phyloP scores from a whole-genome alignment of 1,284 basidiomycete genomes.

The Leccinum insolens region DNA sequence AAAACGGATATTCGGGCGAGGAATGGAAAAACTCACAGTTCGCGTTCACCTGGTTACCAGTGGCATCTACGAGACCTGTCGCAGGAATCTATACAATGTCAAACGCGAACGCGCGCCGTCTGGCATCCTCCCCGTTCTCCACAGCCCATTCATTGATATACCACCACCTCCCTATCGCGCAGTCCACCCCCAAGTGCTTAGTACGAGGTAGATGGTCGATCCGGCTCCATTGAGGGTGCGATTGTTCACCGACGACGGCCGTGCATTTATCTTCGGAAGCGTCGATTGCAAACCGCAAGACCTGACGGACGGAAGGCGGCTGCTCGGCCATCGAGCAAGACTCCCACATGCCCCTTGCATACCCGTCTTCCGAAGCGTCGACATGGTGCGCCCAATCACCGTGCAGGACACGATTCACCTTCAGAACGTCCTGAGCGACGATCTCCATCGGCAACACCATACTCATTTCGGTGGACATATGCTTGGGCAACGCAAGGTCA shows the following conservation, averaged over 20 bases:
- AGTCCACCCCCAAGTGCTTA: not conserved
- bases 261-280: conserved; percentile 1
- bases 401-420: not conserved
- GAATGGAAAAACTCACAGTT: not conserved
- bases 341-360: not conserved
- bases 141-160: not conserved
- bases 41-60: not conserved
- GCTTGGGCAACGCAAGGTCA: not conserved
- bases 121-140: not conserved
- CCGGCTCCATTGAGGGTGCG: not conserved
- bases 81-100: not conserved
- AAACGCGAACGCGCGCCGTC: not conserved
- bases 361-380: not conserved
- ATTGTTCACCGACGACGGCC: not conserved
- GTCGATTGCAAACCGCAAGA: not conserved
- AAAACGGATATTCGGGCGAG: not conserved
- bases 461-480: not conserved
- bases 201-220: not conserved
- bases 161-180: not conserved
- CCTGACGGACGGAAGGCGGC: not conserved
- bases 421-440: not conserved
- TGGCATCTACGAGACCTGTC: not conserved
- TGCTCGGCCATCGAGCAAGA: not conserved
- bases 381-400: not conserved
- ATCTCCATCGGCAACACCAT: not conserved